These are phyloP conservation scores for Populus alba DNA, from an alignment of 345 rosid species.

Conservation along the genomic window DNA sequence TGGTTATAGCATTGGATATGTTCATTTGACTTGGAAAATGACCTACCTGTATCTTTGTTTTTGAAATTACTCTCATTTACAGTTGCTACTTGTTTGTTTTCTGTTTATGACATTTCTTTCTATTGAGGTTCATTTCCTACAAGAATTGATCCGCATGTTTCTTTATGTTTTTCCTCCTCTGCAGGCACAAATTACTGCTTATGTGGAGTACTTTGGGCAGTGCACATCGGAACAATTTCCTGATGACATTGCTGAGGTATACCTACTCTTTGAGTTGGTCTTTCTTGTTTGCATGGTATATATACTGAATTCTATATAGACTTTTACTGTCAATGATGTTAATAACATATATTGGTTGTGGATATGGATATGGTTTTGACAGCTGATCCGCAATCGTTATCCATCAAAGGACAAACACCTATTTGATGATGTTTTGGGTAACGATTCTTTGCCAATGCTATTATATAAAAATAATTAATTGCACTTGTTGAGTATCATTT, in stretches of 20 bases:
- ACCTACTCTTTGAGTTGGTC: conserved; percentile 1
- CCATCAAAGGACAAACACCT: conserved; percentile 78
- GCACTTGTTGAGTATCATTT: neutral
- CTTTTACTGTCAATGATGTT: neutral
- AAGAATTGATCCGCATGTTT: conserved; percentile 2
- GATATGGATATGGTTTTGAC: conserved; percentile 28
- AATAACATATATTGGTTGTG: conserved; percentile 16
- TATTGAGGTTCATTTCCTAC: conserved; percentile 1
- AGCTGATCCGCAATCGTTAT: conserved; percentile 82
- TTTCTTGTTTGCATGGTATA: conserved; percentile 2
- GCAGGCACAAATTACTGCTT: conserved; percentile 88
- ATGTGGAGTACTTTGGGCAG: conserved; percentile 89
- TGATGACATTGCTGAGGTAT: conserved; percentile 92
- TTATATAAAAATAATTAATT: conserved; percentile 1
- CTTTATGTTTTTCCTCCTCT: conserved; percentile 1
- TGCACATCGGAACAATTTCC: conserved; percentile 91
- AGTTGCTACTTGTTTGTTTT: neutral
- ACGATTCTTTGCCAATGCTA: conserved; percentile 18
- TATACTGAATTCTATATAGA: neutral
- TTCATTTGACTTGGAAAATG: neutral
- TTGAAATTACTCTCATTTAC: neutral
- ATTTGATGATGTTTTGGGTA: conserved; percentile 93
- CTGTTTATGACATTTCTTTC: neutral
- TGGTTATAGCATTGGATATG: neutral
- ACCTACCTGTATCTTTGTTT: neutral